Base-by-base conservation (phyloP, 768 basidiomycete genomes). In the Amanita exitialis region DNA sequence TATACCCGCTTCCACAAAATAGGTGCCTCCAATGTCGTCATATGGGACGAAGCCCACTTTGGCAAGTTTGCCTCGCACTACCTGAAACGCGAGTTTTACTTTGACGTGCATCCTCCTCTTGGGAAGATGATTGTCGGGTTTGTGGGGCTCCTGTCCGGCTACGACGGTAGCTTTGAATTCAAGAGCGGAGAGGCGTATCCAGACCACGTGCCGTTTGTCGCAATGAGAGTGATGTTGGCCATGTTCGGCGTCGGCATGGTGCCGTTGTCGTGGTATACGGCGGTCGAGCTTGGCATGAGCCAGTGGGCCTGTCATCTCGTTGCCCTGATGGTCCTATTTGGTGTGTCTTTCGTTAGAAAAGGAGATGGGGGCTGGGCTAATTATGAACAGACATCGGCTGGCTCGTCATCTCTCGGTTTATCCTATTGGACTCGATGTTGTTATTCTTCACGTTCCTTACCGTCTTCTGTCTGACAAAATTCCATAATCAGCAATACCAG, bases 1-100 rank as follows among this genome's bases (percentile, higher is more conserved):
- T 91, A 89, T 80, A 96, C 95, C 4, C 85, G 94, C 25, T 95
- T 87, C 67, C 86, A 94, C 73, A 79, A 84, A 59, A 99, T 99
- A 43, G 95, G 96, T 10, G 79, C 82, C 51, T 77, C 89, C 30
- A 78, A 86, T 61, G 63, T 78, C 56, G 95, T 99, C 66, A 82
- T 98, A 53, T 98, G 95, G 96, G 96, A 99, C 66, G 96, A 99
- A 73, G 95, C 96, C 35, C 96, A 99, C 68, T 99, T 98, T 67
- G 96, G 96, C 58, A 98, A 99, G 70, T 98, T 99, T 68, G 96
- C 91, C 46, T 90, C 90, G 46, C 86, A 97, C 68, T 98, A 99
- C 68, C 82, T 99, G 68, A 96, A 97, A 68, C 88, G 93, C 61
- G 92, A 96, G 65, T 98, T 98, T 69, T 98, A 97, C 74, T 98